Conservation (phyloP, 768 basidiomycete species). For the Mycena rosella region DNA sequence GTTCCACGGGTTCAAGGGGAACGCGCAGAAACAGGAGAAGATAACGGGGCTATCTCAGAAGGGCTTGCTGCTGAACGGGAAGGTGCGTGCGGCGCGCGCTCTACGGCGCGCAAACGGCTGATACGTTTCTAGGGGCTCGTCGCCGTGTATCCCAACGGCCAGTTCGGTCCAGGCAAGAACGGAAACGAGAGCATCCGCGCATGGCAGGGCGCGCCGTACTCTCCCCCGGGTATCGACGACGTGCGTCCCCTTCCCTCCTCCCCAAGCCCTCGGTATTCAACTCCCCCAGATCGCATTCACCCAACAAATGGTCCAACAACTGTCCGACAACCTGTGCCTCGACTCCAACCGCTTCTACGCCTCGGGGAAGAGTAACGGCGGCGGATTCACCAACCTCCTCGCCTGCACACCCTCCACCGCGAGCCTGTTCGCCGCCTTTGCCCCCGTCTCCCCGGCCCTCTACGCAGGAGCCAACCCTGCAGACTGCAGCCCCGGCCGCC, state of each 20-base stretch:
- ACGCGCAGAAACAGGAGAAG: conserved; percentile 29
- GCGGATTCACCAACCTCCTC: conserved; percentile 36
- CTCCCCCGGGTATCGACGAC: conserved; percentile 35
- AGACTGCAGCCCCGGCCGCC: conserved; percentile 29
- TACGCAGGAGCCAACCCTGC: conserved; percentile 34
- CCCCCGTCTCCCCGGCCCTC: conserved; percentile 33
- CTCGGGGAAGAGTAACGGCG: conserved; percentile 36
- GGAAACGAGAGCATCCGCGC: conserved; percentile 33
- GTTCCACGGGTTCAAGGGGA: conserved; percentile 34
- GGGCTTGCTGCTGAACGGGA: conserved; percentile 31
- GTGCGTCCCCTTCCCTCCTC: neutral
- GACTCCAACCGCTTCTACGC: conserved; percentile 36
- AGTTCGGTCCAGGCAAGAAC: conserved; percentile 35
- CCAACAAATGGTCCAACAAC: conserved; percentile 24
- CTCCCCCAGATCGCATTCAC: conserved; percentile 34
- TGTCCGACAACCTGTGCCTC: conserved; percentile 34
- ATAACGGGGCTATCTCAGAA: conserved; percentile 32
- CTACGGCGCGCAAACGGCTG: neutral
- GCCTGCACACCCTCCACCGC: conserved; percentile 35
- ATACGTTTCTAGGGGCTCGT: conserved; percentile 23
- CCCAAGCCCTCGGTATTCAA: no score
- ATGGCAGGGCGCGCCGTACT: conserved; percentile 35
- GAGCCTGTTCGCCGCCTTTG: conserved; percentile 33
- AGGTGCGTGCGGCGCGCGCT: conserved; percentile 7
- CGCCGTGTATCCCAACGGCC: conserved; percentile 33